These are phyloP conservation scores for Crithidia mellificae DNA, from an alignment of 208 protist genomes.

Conservation along the genomic window DNA sequence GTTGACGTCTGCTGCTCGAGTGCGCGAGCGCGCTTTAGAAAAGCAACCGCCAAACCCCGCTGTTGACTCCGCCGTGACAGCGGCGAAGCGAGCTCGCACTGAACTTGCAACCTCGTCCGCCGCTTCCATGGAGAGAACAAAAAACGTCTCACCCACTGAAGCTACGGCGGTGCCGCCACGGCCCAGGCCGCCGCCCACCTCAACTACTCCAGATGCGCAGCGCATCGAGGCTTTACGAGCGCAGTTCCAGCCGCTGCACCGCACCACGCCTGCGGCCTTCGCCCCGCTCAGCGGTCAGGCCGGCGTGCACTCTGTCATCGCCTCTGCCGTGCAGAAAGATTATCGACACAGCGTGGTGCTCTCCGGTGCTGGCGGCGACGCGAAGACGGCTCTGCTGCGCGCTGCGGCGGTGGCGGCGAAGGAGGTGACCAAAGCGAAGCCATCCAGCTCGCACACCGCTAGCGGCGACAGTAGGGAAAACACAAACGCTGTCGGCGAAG, in stretches of 20 bases:
- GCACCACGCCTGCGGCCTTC: constrained; percentile 27
- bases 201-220: constrained; percentile 12
- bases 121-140: too few species aligned
- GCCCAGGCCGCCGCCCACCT: too few species aligned
- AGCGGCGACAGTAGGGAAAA: not conserved
- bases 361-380: not conserved
- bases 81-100: too few species aligned
- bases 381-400: constrained; percentile 22
- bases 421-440: not conserved
- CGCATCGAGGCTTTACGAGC: constrained; percentile 29
- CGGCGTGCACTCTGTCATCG: constrained; percentile 28
- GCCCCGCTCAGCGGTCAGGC: constrained; percentile 17
- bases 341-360: constrained; percentile 26
- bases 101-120: too few species aligned
- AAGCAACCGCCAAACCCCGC: too few species aligned
- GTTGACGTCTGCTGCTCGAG: too few species aligned
- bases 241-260: constrained; percentile 41
- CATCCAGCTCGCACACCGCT: too few species aligned
- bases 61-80: too few species aligned
- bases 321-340: constrained; percentile 6
- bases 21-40: too few species aligned
- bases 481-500: not conserved
- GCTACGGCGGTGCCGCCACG: constrained; percentile 6
- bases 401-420: constrained; percentile 25
- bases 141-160: not conserved